Conservation (phyloP, 2,329 filamentous ascomycete species). For the Capronia americana region DNA sequence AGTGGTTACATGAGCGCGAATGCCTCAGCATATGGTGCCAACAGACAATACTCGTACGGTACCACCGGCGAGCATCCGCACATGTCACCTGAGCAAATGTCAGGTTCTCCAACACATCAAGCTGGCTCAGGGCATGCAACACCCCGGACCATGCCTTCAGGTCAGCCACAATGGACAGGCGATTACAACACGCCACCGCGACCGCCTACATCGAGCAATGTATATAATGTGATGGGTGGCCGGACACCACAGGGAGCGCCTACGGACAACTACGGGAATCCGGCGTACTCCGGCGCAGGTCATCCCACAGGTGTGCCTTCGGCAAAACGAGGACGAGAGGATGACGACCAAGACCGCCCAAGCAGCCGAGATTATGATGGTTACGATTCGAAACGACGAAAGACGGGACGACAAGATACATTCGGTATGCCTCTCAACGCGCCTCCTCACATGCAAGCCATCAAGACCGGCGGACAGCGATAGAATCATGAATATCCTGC, state of each 20-base stretch:
- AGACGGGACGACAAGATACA: slow-evolving; percentile 68
- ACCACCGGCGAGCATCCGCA: slow-evolving; percentile 75
- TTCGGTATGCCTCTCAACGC: slow-evolving; percentile 55
- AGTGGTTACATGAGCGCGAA: slow-evolving; percentile 87
- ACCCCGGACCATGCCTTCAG: slow-evolving; percentile 75
- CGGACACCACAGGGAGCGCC: slow-evolving; percentile 71
- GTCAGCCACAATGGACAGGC: slow-evolving; percentile 74
- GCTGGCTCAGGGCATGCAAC: slow-evolving; percentile 83
- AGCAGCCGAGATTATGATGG: slow-evolving; percentile 64
- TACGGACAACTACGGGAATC: slow-evolving; percentile 73
- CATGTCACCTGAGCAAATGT: slow-evolving; percentile 76
- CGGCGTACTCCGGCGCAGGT: slow-evolving; percentile 70
- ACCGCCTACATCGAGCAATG: slow-evolving; percentile 71
- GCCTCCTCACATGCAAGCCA: slow-evolving; percentile 49
- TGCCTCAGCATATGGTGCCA: slow-evolving; percentile 72
- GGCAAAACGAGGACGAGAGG: slow-evolving; percentile 68
- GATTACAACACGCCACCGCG: slow-evolving; percentile 80
- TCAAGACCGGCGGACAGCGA: slow-evolving; percentile 49
- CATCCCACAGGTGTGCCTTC: slow-evolving; percentile 69
- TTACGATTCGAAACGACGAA: slow-evolving; percentile 75
- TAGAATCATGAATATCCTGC: slow-evolving; percentile 19
- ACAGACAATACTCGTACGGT: slow-evolving; percentile 79
- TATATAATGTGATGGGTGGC: slow-evolving; percentile 85
- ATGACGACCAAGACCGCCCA: slow-evolving; percentile 70
- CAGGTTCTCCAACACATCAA: slow-evolving; percentile 78